Conservation (phyloP, 2,329 filamentous ascomycete genomes). For the Alternaria dauci region DNA sequence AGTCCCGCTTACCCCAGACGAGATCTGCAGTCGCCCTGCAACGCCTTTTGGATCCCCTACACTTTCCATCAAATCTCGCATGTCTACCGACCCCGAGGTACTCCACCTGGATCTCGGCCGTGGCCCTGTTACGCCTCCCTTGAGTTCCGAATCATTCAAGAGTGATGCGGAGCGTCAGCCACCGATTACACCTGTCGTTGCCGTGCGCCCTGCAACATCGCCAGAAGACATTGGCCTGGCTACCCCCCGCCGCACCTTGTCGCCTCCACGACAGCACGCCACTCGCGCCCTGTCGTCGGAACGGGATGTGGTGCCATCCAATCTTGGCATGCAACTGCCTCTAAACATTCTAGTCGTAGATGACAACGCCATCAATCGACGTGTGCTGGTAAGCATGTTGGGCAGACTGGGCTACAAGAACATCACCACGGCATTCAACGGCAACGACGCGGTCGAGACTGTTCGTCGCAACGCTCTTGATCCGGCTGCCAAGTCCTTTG, state of each 20-base stretch:
- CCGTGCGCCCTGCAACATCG: constrained; percentile 19
- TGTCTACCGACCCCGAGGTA: constrained; percentile 42
- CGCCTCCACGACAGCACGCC: constrained; percentile 34
- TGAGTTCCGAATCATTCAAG: constrained; percentile 35
- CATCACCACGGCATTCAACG: constrained; percentile 72
- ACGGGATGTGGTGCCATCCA: constrained; percentile 22
- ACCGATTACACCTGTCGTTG: constrained; percentile 21
- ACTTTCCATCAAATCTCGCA: constrained; percentile 44
- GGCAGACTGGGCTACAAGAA: constrained; percentile 70
- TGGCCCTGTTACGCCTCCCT: constrained; percentile 41
- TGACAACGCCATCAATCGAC: constrained; percentile 76
- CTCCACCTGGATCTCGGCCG: constrained; percentile 25
- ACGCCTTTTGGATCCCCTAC: constrained; percentile 60
- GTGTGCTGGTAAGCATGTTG: constrained; percentile 72
- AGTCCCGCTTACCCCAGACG: constrained; percentile 66
- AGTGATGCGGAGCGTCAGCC: constrained; percentile 21
- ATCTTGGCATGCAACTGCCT: constrained; percentile 67
- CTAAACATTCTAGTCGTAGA: constrained; percentile 75
- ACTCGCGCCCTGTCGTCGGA: constrained; percentile 33
- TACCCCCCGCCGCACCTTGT: constrained; percentile 41
- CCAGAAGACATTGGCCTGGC: constrained; percentile 29
- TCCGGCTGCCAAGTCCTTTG: constrained; percentile 55
- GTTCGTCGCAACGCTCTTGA: constrained; percentile 57
- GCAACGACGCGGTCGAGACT: constrained; percentile 70
- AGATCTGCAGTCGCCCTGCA: constrained; percentile 58